These are phyloP conservation scores for Boletus tylopilopsis DNA, from an alignment of 768 basidiomycete genomes.

Conservation along the genomic window DNA sequence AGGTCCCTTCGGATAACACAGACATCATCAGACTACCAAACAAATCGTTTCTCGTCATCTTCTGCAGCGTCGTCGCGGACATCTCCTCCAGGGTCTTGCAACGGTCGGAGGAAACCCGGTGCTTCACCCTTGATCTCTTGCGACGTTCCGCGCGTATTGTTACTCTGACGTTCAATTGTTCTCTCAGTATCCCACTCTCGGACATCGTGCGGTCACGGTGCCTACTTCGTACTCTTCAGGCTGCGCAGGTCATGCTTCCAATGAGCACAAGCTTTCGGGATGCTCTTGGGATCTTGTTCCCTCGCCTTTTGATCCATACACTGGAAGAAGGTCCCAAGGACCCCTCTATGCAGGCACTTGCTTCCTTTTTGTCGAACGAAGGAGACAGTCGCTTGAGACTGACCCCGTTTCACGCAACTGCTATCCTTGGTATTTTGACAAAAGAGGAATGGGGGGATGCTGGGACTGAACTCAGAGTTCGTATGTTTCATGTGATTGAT, in stretches of 20 bases:
- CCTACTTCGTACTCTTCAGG: constrained; percentile 39
- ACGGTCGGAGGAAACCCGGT: constrained; percentile 42
- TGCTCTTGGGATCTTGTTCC: constrained; percentile 32
- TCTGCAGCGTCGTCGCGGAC: constrained; percentile 46
- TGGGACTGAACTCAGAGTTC: constrained; percentile 31
- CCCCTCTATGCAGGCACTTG: constrained; percentile 12
- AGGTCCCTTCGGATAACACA: constrained; percentile 35
- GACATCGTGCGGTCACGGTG: constrained; percentile 34
- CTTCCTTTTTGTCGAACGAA: constrained; percentile 23
- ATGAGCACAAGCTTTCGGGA: constrained; percentile 22
- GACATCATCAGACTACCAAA: constrained; percentile 37
- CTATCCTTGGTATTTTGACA: constrained; percentile 38
- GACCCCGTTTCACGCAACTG: constrained; percentile 29
- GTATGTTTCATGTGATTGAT: constrained; percentile 12
- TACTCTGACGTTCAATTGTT: constrained; percentile 40
- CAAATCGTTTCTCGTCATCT: constrained; percentile 40
- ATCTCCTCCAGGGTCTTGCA: constrained; percentile 40
- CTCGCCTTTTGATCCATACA: constrained; percentile 31
- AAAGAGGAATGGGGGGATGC: constrained; percentile 37
- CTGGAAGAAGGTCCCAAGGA: constrained; percentile 40
- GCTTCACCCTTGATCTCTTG: constrained; percentile 48
- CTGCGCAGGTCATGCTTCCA: constrained; percentile 24
- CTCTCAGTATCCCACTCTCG: constrained; percentile 35
- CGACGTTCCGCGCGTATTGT: constrained; percentile 40
- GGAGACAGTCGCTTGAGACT: constrained; percentile 26